Conservation (phyloP, 176 grass and related monocot species). For the Hsuehochloa calcarea region DNA sequence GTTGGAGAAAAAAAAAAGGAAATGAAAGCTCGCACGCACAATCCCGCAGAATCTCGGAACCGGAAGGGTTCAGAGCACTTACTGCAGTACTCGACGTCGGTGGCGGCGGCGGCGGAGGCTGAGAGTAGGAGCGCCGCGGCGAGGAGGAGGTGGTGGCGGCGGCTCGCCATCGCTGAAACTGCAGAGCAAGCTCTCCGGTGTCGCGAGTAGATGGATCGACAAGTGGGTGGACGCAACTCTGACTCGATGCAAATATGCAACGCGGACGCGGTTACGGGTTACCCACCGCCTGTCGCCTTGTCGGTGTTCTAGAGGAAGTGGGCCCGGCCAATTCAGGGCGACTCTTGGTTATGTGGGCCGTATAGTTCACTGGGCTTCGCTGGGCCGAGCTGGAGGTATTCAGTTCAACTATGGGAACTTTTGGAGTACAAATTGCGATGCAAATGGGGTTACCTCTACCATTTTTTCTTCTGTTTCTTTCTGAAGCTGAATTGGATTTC, state of each 20-base stretch:
- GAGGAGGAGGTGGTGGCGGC: slow-evolving; percentile 35
- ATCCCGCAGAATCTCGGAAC: no score
- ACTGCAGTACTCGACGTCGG: slow-evolving; percentile 56
- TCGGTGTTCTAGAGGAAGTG: not conserved
- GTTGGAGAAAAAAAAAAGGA: not conserved
- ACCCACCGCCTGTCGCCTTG: not conserved
- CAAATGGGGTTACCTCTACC: not conserved
- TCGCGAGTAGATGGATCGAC: not conserved
- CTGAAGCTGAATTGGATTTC: slow-evolving; percentile 1
- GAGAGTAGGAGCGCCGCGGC: slow-evolving; percentile 36
- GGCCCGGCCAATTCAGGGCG: not conserved
- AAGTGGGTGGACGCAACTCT: not conserved
- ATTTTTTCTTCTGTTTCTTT: not conserved
- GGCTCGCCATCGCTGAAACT: slow-evolving; percentile 29
- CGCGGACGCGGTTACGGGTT: not conserved
- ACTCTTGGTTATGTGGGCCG: not conserved
- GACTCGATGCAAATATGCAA: not conserved
- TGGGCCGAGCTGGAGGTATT: not conserved
- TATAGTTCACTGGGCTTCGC: not conserved
- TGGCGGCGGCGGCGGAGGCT: slow-evolving; percentile 10
- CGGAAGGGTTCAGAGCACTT: not conserved
- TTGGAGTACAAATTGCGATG: no score
- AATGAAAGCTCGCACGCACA: not conserved
- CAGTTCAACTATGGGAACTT: no score
- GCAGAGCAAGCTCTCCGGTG: not conserved